Evolutionary conservation across 2,329 filamentous ascomycete species (phyloP).

Genomic region (Alternaria viburni): DNA sequence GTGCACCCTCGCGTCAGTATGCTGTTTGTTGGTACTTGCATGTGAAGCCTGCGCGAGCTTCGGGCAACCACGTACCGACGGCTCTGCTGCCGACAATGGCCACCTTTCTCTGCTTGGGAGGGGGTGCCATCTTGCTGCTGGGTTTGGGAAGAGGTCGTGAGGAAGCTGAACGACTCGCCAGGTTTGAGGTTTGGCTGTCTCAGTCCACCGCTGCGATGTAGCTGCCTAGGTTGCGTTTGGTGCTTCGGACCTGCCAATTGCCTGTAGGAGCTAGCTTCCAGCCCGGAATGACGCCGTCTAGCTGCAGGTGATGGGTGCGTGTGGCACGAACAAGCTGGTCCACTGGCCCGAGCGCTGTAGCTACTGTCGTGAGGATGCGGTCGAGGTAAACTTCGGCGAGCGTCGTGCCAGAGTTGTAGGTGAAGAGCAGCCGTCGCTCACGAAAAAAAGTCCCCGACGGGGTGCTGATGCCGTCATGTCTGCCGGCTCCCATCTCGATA

Average conservation of each 20-base stretch:
- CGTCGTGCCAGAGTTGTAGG: background rate
- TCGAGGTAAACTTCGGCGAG: background rate
- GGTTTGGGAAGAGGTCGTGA: slow-evolving; percentile 16
- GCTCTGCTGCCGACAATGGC: slow-evolving; percentile 95
- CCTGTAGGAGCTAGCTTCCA: slow-evolving; percentile 28
- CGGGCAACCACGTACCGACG: slow-evolving; percentile 67
- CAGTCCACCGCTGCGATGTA: slow-evolving; percentile 25
- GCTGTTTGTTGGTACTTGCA: slow-evolving; percentile 9
- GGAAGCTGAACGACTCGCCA: slow-evolving; percentile 31
- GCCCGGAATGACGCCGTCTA: slow-evolving; percentile 29
- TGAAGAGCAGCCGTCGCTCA: background rate
- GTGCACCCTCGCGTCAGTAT: slow-evolving; percentile 24
- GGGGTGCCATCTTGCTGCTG: slow-evolving; percentile 60
- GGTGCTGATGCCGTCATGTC: slow-evolving; percentile 31
- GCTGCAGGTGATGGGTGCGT: slow-evolving; percentile 23
- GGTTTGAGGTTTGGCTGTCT: slow-evolving; percentile 23
- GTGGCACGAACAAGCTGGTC: slow-evolving; percentile 8
- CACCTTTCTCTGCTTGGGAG: slow-evolving; percentile 89
- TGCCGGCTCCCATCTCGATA: slow-evolving; percentile 11
- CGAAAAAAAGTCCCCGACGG: slow-evolving; percentile 5
- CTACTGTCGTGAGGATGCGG: background rate
- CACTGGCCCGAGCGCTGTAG: background rate
- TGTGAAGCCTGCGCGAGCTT: slow-evolving; percentile 22
- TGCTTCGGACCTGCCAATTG: slow-evolving; percentile 25
- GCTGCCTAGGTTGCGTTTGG: slow-evolving; percentile 32